Evolutionary conservation across 805 yeast genomes (phyloP), one percentile per base, ranked within the genome.

Genomic region (Phaffomyces antillensis): DNA sequence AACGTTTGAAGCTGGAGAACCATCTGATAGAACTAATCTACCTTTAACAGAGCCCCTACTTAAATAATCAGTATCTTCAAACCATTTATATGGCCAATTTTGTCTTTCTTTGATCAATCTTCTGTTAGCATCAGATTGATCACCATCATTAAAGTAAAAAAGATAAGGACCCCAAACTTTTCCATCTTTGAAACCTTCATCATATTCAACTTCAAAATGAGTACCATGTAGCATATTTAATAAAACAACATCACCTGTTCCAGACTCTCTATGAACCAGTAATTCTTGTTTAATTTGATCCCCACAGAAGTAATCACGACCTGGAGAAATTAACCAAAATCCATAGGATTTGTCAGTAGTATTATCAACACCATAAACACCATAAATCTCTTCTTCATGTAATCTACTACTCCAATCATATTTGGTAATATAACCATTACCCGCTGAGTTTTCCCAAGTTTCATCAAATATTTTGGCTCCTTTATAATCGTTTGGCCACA

Each of bases 341-440:
- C 43, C 43, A 17, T 40, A 40, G 7, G 39, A 11, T 26, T 34
- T 26, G 13, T 40, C 13, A 17, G 38, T 40, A 12, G 15, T 17
- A 13, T 40, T 40, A n/a, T 40, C 34, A 15, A 23, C 26, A 13
- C 43, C 43, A 26, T 40, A 40, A 26, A 40, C 43, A 40, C 43
- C 43, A 35, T 40, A 40, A 17, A 35, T 15, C 26, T 40, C 43
- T 28, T 40, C 43, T 26, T 40, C 43, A 35, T 40, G 43, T 12
- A 40, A 33, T 26, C 43, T 34, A 26, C 43, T 40, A 35, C 43
- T 40, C 43, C 43, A 40, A 26, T 40, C 43, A n/a, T 40, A 40
- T 26, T 40, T 40, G 7, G 43, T 40, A 26, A 40, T 8, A 35
- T 34, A 40, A 7, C 43, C 43, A 9, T 25, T 33, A 12, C 36